Evolutionary conservation across 495 filamentous ascomycete genomes (phyloP).

Genomic region (Podospora pseudopauciseta): DNA sequence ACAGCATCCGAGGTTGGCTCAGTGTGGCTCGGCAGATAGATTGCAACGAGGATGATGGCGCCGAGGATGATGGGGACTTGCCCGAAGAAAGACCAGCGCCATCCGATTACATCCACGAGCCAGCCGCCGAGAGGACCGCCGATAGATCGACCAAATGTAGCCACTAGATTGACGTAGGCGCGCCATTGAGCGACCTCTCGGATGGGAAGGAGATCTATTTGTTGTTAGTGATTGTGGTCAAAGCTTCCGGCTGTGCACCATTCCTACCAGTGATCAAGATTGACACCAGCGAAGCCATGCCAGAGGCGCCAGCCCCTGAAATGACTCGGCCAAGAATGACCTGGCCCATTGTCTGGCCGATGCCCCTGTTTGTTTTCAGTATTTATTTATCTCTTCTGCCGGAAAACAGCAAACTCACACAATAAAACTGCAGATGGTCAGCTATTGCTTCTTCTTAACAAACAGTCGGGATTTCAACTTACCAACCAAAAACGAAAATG

Average conservation of each 20-base stretch:
- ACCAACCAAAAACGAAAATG: constrained; percentile 46
- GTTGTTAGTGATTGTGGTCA: not conserved
- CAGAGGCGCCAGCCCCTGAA: constrained; percentile 58
- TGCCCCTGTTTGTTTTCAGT: constrained; percentile 38
- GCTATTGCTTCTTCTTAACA: not conserved
- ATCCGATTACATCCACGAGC: constrained; percentile 62
- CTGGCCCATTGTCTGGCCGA: constrained; percentile 48
- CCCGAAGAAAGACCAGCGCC: constrained; percentile 64
- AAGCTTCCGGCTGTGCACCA: not conserved
- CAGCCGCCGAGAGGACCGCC: constrained; percentile 64
- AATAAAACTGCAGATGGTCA: constrained; percentile 17
- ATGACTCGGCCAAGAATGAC: constrained; percentile 57
- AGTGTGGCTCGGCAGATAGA: constrained; percentile 38
- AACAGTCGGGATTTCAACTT: constrained; percentile 14
- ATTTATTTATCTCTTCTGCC: not conserved
- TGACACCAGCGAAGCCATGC: constrained; percentile 53
- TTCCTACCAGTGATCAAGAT: constrained; percentile 51
- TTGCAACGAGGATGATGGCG: constrained; percentile 50
- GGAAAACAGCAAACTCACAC: constrained; percentile 31
- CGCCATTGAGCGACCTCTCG: constrained; percentile 66
- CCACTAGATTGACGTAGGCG: constrained; percentile 61
- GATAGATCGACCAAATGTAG: constrained; percentile 59
- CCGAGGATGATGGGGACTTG: constrained; percentile 54
- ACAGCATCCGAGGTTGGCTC: not conserved
- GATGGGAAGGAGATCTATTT: constrained; percentile 56